These are phyloP conservation scores for Podila horticola DNA, from an alignment of 192 early-diverging fungal genomes.

Conservation along the genomic window DNA sequence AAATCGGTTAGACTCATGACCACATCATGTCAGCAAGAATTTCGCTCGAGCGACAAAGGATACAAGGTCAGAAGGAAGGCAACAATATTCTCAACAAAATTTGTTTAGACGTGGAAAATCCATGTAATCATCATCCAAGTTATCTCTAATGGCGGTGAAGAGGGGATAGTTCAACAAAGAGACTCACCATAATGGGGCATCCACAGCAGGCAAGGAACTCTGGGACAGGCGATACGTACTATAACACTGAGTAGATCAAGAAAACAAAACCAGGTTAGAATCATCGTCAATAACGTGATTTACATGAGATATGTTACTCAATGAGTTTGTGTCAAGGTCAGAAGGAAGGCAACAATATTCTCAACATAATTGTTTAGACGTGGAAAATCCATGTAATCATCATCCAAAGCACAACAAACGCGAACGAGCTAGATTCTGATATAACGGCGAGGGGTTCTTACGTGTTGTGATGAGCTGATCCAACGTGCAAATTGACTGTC, in stretches of 20 bases:
- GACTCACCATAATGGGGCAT: neutral
- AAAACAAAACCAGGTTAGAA: neutral
- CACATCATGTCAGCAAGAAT: neutral
- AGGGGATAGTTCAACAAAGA: neutral
- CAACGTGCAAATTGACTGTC: neutral
- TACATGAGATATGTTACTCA: neutral
- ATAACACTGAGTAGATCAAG: neutral
- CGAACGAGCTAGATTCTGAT: neutral
- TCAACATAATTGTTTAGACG: conserved; percentile 53
- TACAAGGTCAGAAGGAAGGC: conserved; percentile 4
- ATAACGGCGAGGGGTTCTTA: neutral
- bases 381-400: conserved; percentile 54
- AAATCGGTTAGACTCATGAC: neutral
- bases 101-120: conserved; percentile 4
- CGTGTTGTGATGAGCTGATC: neutral
- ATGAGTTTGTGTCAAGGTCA: conserved; percentile 23
- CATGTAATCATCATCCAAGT: conserved; percentile 4
- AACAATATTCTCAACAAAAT: conserved; percentile 4
- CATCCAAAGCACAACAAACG: conserved; percentile 20
- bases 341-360: conserved; percentile 54
- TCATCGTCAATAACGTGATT: neutral
- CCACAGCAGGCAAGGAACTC: too few species aligned
- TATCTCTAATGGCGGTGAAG: neutral
- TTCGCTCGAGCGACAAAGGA: neutral
- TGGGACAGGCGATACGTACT: too few species aligned